Evolutionary conservation across 2,329 filamentous ascomycete genomes (phyloP).

Genomic region (Alternaria atra): DNA sequence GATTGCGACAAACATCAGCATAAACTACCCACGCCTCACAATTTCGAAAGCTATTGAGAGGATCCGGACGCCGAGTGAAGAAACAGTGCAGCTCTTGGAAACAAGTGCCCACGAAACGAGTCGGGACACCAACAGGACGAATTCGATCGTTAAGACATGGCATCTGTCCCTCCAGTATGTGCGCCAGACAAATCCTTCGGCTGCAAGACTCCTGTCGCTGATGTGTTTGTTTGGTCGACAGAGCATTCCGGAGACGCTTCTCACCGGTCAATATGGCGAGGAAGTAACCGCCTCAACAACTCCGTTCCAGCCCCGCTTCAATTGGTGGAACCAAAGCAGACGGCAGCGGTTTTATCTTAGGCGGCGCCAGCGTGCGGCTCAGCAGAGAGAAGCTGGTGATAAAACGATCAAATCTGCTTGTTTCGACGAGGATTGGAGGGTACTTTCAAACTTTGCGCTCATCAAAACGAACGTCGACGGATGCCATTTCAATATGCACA

Average conservation of each 20-base stretch:
- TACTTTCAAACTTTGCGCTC: constrained; percentile 22
- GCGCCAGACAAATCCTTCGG: constrained; percentile 34
- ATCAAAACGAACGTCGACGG: constrained; percentile 9
- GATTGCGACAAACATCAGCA: neutral
- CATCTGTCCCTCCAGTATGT: neutral
- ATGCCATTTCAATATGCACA: neutral
- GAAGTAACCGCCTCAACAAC: neutral
- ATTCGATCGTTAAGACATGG: neutral
- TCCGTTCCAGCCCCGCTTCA: neutral
- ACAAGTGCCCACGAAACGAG: neutral
- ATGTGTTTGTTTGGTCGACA: constrained; percentile 30
- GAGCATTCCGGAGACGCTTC: constrained; percentile 32
- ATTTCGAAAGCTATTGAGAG: neutral
- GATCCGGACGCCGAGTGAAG: neutral
- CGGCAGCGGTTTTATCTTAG: no score
- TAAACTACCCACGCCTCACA: neutral
- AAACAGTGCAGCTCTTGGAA: neutral
- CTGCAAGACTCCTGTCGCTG: constrained; percentile 55
- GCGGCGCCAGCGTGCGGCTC: neutral
- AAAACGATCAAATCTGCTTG: neutral
- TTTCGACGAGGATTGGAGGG: constrained; percentile 29
- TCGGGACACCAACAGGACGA: neutral
- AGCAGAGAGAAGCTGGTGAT: neutral
- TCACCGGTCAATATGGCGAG: constrained; percentile 21
- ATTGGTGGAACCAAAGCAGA: neutral